Evolutionary conservation across 139 green algal species (phyloP), one percentile per base, ranked within the genome.

Genomic region (Picochlorum sp.): DNA sequence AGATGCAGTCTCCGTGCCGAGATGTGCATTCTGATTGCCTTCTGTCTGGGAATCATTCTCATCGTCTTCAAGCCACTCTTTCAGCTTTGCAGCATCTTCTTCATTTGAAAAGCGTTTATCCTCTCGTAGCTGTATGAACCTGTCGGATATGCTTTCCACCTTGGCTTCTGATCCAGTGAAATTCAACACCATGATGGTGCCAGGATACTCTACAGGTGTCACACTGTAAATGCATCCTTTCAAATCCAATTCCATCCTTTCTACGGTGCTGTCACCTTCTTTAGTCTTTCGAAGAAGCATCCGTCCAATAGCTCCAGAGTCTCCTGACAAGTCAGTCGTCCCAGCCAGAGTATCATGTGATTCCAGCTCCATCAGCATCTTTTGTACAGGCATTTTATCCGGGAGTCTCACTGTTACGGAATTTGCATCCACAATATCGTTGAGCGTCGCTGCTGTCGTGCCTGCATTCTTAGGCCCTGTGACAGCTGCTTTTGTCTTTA

Each of bases 241-340:
- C 51, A 59, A 34, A 23, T 54, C 47, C 47, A 54, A 10, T 10
- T 59, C 51, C 23, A 59, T 37, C 20, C 23, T 20, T 38, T 38
- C 51, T 8, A 34, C 15, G n/a, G 18, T 55, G n/a, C 7, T 59
- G 5, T 21, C 51, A 59, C 26, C 51, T 59, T 54, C 47, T 21
- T 45, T 8, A 15, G 28, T 10, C 15, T 59, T 59, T 18, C 51
- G 20, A 59, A 73, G 63, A 16, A 70, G 41, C 6, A 77, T 34
- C 11, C 71, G 57, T 3, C 71, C 71, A 11, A 77, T 72, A 23
- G 71, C 71, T 4, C 71, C 71, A 20, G 71, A 72, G 20, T 77
- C 71, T 3, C 71, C 65, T 13, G 58, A 64, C 18, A 77, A 52
- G 41, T 77, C 71, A 6, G 71, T 77, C 23, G 69, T 66, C 21